Evolutionary conservation across 140 eudicot species (phyloP), one percentile per base, ranked within the genome.

Genomic region (Stevia rebaudiana): DNA sequence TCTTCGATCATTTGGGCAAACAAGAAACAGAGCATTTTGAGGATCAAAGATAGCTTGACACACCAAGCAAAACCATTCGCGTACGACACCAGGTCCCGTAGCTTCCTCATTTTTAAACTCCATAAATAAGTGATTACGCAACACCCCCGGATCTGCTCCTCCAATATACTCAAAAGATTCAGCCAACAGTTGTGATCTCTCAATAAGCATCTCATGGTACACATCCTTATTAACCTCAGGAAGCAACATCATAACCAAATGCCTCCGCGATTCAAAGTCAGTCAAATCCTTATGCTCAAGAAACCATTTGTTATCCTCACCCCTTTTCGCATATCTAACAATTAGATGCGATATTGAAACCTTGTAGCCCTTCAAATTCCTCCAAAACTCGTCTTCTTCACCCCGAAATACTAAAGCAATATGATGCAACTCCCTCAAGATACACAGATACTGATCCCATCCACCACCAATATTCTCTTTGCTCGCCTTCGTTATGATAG

Each of bases 21-120:
- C 85, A 2, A 79, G 61, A 76, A 90, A 90, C 31, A 90, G 76
- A 25, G 94, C 89, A 81, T 78, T 79, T 56, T 90, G 84, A 41
- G 89, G 95, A 73, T 86, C 80, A 53, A 86, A 90, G 36, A 90
- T 83, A 66, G 79, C 95, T 69, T 74, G 87, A 73, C 94, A 90
- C 13, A 90, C 97, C 72, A 83, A 76, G 75, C 74, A 77, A 74
- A 90, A 90, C 97, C 95, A 90, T 82, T 90, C 95, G n/a, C 95
- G 77, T 44, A 90, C 58, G 1, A 86, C 97, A 59, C 97, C 94
- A 31, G 95, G 97, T 4, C 95, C 94, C 3, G 94, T 90, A 60
- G 97, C 97, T 67, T 90, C 97, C 70, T 89, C 97, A 6, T 79
- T 81, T 71, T 86, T 86, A 67, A 89, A 86, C 78, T 75, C 95